Evolutionary conservation across 768 basidiomycete species (phyloP), one percentile per base, ranked within the genome.

Genomic region (Coprinopsis marcescibilis): DNA sequence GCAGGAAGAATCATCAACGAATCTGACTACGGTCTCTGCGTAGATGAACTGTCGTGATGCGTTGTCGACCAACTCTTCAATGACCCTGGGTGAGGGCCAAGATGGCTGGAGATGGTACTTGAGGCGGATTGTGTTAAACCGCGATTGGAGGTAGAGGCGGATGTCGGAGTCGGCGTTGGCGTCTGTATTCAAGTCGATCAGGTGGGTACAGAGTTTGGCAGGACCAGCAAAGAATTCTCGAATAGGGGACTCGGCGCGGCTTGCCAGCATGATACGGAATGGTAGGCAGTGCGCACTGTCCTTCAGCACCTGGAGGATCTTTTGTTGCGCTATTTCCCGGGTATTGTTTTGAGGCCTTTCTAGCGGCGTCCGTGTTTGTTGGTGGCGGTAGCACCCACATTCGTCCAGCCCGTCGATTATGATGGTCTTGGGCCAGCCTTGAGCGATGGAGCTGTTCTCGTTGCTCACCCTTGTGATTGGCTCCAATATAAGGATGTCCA

Each of bases 381-480:
- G 42, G n/a, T 43, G 42, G 7, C 4, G 8, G 10, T 43, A 14
- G 6, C 26, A 23, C 17, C 30, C 20, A 17, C 51, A 52, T 20
- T 52, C 46, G 24, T 52, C 51, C n/a, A 52, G 27, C 1, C 45
- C 51, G 39, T 52, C 51, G 26, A 52, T 40, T 3, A 47, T n/a
- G 15, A 52, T 39, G 10, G 36, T 4, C 26, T 20, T 43, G 24
- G 23, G 26, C 42, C 26, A 25, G 15, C 7, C 14, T 3, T 27
- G n/a, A n/a, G 17, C 8, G 13, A 23, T 27, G 6, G 7, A 8
- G 20, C 13, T 7, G 8, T 17, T 19, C 15, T 36, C 13, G n/a
- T n/a, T n/a, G n/a, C n/a, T n/a, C 6, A 19, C 35, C 15, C 20
- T 12, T 17, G 15, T 6, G 13, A 19, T 19, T 6, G 35, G 35